A percentile compares a stretch with the other conserved stretches of the same genome.
Conservation (phyloP, 805 yeast species). For the Yarrowia osloensis region DNA sequence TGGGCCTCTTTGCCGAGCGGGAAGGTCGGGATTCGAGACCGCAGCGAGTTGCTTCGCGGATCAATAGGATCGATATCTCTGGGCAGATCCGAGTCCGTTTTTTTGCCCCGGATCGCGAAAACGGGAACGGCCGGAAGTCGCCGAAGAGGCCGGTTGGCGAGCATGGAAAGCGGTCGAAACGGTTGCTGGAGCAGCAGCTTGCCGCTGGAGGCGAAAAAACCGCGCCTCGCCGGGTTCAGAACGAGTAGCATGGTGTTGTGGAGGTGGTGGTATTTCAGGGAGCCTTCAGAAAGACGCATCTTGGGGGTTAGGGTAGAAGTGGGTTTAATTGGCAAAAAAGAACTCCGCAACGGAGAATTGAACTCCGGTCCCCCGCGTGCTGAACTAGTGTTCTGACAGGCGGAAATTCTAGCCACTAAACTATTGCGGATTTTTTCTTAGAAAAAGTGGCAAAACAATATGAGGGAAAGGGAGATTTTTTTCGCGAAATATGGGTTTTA, state of each 20-base stretch:
- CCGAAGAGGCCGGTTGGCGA: neutral
- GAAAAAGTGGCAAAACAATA: too few relatives aligned
- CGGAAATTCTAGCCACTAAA: conserved; percentile 47
- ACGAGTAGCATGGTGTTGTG: conserved; percentile 12
- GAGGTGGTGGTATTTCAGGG: neutral
- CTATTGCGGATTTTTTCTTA: conserved; percentile 41
- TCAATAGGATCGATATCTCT: conserved; percentile 23
- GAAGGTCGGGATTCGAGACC: conserved; percentile 65
- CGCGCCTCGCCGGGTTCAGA: conserved; percentile 15
- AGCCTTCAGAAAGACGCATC: neutral
- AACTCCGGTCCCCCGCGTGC: conserved; percentile 29
- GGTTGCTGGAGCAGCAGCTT: neutral
- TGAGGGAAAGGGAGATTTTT: too few relatives aligned
- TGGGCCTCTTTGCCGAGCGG: conserved; percentile 64
- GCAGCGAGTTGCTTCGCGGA: conserved; percentile 30
- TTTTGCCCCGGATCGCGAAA: neutral
- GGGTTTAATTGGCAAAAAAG: neutral
- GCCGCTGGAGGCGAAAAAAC: neutral
- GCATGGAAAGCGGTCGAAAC: neutral
- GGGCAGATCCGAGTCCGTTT: conserved; percentile 4
- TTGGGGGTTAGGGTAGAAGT: neutral
- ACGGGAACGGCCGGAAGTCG: neutral
- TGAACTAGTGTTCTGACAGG: conserved; percentile 40
- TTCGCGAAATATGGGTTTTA: too few relatives aligned
- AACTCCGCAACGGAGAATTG: conserved; percentile 29